phyloP scores from a whole-genome alignment of 1,284 basidiomycete genomes.

The Lentinus polychrous region DNA sequence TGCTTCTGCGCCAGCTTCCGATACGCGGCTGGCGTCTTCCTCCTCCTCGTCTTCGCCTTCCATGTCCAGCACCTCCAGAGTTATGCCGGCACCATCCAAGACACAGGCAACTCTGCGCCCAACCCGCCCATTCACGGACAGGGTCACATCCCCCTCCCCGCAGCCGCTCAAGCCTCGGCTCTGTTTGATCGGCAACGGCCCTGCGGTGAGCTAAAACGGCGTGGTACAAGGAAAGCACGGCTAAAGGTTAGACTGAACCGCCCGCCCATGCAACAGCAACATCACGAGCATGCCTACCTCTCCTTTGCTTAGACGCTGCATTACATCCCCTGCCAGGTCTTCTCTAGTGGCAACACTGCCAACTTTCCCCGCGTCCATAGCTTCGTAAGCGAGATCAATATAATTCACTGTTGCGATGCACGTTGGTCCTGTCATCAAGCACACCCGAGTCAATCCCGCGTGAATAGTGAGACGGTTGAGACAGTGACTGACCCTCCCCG shows the following conservation, averaged over 20 bases:
- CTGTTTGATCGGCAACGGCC: slow-evolving; percentile 47
- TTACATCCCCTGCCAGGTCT: slow-evolving; percentile 9
- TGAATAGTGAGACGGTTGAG: not conserved
- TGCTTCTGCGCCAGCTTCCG: not conserved
- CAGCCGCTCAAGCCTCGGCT: slow-evolving; percentile 48
- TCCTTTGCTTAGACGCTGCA: slow-evolving; percentile 40
- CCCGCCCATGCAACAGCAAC: not conserved
- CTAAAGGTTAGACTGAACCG: slow-evolving; percentile 8
- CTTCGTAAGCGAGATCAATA: slow-evolving; percentile 10
- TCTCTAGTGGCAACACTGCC: slow-evolving; percentile 8
- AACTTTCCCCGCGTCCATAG: slow-evolving; percentile 1
- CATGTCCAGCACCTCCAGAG: slow-evolving; percentile 70
- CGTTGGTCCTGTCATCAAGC: slow-evolving; percentile 10
- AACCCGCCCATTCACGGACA: slow-evolving; percentile 67
- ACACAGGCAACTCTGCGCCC: slow-evolving; percentile 72
- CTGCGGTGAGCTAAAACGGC: slow-evolving; percentile 36
- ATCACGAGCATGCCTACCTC: slow-evolving; percentile 30
- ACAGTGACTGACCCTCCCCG: slow-evolving; percentile 30
- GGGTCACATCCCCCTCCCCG: slow-evolving; percentile 41
- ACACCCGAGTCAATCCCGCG: not conserved
- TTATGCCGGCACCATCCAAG: slow-evolving; percentile 51
- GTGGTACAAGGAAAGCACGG: slow-evolving; percentile 8
- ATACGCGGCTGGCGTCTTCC: slow-evolving; percentile 21
- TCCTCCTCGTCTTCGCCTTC: slow-evolving; percentile 56
- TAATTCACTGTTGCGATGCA: slow-evolving; percentile 14